These are phyloP conservation scores for Gossypium sturtianum DNA, from an alignment of 345 rosid genomes.

Conservation along the genomic window DNA sequence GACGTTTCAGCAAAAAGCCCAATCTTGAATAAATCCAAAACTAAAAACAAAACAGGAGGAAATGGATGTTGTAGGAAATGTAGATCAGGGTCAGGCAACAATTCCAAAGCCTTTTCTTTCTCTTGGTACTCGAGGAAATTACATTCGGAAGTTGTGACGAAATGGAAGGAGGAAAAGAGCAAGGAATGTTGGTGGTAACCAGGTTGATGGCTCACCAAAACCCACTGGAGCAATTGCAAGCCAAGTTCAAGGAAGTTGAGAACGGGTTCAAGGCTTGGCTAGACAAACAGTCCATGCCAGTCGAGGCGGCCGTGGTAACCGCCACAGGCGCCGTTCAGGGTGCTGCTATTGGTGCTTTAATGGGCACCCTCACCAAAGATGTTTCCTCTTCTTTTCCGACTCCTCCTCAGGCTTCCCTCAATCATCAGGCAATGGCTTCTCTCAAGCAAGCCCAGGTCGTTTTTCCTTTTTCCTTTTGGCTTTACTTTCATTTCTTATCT, in stretches of 20 bases:
- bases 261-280: constrained; percentile 64
- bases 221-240: constrained; percentile 49
- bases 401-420: constrained; percentile 42
- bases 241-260: constrained; percentile 58
- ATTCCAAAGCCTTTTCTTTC: background rate
- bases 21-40: background rate
- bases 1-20: constrained; percentile 1
- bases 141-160: background rate
- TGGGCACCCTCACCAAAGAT: constrained; percentile 71
- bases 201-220: constrained; percentile 44
- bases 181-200: constrained; percentile 28
- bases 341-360: constrained; percentile 73
- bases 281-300: constrained; percentile 62
- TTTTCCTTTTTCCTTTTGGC: background rate
- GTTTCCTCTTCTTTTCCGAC: constrained; percentile 36
- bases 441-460: constrained; percentile 81
- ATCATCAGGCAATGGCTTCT: constrained; percentile 81
- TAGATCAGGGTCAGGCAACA: background rate
- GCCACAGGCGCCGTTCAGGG: constrained; percentile 72
- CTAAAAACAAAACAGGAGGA: background rate
- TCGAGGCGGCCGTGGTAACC: constrained; percentile 77
- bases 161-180: constrained; percentile 50
- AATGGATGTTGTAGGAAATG: background rate
- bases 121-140: background rate
- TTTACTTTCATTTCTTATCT: background rate